Conservation (phyloP, 495 filamentous ascomycete species). For the Xylaria venustula region DNA sequence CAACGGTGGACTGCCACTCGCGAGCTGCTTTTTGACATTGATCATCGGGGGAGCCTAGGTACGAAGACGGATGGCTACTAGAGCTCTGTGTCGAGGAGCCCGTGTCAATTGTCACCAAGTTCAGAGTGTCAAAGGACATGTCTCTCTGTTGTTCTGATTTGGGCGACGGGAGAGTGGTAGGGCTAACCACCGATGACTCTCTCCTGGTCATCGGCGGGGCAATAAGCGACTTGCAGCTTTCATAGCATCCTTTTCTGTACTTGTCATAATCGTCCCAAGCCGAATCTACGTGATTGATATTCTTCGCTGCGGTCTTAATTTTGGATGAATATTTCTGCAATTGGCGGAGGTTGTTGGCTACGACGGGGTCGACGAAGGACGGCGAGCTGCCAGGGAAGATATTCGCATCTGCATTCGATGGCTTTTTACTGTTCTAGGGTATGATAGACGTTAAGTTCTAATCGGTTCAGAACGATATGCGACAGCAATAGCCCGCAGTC, state of each 20-base stretch:
- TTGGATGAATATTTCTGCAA: slow-evolving; percentile 23
- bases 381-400: not conserved
- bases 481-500: not conserved
- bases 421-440: not conserved
- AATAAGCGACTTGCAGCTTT: slow-evolving; percentile 23
- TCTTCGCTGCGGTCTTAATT: slow-evolving; percentile 24
- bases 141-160: not conserved
- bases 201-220: not conserved
- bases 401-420: not conserved
- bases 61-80: not conserved
- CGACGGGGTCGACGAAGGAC: slow-evolving; percentile 5
- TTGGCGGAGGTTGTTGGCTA: slow-evolving; percentile 22
- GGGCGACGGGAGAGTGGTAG: slow-evolving; percentile 1
- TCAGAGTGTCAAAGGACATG: not conserved
- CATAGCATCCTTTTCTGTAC: slow-evolving; percentile 23
- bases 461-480: not conserved
- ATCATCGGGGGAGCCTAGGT: not conserved
- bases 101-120: not conserved
- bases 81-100: slow-evolving; percentile 4
- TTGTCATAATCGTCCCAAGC: slow-evolving; percentile 33
- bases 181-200: not conserved
- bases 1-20: slow-evolving; percentile 32
- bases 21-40: slow-evolving; percentile 25
- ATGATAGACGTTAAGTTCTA: not conserved
- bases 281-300: slow-evolving; percentile 27